Percentiles rank a stretch among this genome's conserved stretches.
Evolutionary conservation across 148 eudicot genomes (phyloP).

Genomic region (Camellia japonica): DNA sequence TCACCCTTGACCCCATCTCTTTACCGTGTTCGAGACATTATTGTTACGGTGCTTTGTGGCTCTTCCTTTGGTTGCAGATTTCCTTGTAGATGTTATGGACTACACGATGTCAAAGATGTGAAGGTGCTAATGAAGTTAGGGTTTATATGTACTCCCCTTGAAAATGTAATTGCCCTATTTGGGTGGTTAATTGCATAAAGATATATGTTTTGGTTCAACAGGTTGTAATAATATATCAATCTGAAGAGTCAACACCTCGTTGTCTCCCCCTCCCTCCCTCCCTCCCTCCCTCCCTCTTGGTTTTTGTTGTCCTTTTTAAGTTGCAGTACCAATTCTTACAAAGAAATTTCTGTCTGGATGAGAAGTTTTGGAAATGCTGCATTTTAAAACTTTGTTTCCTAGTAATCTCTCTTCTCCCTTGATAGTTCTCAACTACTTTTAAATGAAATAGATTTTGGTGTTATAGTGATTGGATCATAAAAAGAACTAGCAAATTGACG

Average conservation of each 20-base stretch:
- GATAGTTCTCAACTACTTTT: too few species aligned
- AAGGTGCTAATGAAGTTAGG: background rate
- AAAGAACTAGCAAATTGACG: too few species aligned
- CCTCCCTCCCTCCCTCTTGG: background rate
- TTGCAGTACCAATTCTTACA: background rate
- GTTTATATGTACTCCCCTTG: background rate
- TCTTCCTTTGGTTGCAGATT: constrained; percentile 29
- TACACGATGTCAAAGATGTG: constrained; percentile 44
- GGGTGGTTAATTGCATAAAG: background rate
- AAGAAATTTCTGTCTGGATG: background rate
- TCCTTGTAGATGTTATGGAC: constrained; percentile 55
- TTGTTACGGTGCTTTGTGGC: background rate
- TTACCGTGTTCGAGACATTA: too few species aligned
- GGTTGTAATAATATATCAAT: background rate
- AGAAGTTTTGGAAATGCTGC: too few species aligned
- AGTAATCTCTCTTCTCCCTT: too few species aligned
- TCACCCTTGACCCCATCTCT: too few species aligned
- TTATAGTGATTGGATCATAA: too few species aligned
- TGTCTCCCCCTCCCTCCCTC: constrained; percentile 37
- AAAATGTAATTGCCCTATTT: too few species aligned
- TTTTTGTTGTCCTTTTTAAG: background rate
- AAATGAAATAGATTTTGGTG: too few species aligned
- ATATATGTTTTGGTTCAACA: background rate
- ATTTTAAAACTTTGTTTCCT: too few species aligned
- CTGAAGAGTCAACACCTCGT: constrained; percentile 70